Percentiles rank a stretch among this genome's conserved stretches.
Conservation (phyloP, 139 green algal genomes). For the Chlorella sp. region DNA sequence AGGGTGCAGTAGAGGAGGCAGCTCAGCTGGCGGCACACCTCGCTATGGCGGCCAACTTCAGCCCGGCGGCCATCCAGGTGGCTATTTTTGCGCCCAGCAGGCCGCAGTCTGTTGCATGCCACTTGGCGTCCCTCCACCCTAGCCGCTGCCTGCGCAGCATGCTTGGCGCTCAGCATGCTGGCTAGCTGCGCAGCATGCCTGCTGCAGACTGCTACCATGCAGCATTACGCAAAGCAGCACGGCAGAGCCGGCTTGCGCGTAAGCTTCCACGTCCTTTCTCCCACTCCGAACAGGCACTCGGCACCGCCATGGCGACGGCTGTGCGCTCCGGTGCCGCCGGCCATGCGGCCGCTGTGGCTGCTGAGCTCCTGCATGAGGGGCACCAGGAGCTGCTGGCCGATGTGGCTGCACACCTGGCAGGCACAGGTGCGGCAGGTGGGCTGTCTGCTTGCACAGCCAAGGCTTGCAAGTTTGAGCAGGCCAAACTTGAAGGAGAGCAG, state of each 20-base stretch:
- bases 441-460: background rate
- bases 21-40: conserved; percentile 5
- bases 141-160: too few species aligned
- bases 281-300: background rate
- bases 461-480: too few species aligned
- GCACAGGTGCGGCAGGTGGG: background rate
- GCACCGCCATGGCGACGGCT: background rate
- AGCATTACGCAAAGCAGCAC: too few species aligned
- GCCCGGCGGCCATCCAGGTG: background rate
- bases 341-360: background rate
- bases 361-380: background rate
- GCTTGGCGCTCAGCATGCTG: too few species aligned
- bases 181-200: too few species aligned
- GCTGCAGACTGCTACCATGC: too few species aligned
- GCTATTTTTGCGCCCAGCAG: too few species aligned
- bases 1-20: background rate
- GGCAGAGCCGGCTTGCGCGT: too few species aligned
- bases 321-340: background rate
- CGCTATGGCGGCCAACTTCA: background rate
- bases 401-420: background rate
- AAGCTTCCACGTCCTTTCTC: too few species aligned
- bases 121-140: too few species aligned
- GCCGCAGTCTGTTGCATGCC: too few species aligned
- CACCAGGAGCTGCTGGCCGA: background rate
- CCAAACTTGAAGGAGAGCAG: background rate